phyloP scores from a whole-genome alignment of 108 stramenopile genomes.

The Fistulifera pelliculosa region DNA sequence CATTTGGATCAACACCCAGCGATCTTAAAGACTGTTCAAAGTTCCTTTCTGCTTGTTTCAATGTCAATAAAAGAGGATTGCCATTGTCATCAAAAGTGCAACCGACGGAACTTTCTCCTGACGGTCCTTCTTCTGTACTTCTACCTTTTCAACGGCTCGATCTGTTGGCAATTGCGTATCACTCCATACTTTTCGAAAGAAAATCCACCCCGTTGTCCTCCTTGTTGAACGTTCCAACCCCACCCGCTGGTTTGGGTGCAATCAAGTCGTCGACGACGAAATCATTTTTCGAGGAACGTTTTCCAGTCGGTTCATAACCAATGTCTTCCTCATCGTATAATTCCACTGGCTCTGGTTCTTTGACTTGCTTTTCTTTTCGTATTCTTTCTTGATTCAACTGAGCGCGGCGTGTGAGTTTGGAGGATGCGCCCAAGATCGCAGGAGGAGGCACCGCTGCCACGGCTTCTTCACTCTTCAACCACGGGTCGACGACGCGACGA shows the following conservation, averaged over 20 bases:
- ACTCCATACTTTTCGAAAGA: background rate
- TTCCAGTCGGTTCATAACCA: constrained; percentile 25
- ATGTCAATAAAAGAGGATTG: constrained; percentile 48
- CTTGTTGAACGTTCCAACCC: constrained; percentile 23
- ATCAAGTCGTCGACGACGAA: constrained; percentile 26
- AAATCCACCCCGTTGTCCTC: background rate
- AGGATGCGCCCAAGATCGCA: no score
- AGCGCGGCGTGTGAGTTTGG: no score
- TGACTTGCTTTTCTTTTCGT: background rate
- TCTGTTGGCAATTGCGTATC: no score
- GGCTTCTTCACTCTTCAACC: constrained; percentile 28
- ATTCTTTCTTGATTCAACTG: constrained; percentile 1
- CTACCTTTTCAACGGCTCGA: background rate
- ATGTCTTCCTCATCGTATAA: constrained; percentile 51
- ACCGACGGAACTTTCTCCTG: constrained; percentile 1
- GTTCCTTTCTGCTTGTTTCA: constrained; percentile 37
- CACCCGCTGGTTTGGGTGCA: constrained; percentile 50
- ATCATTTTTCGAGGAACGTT: constrained; percentile 5
- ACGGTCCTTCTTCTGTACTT: constrained; percentile 8
- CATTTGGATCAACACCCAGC: constrained; percentile 8
- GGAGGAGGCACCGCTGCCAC: no score
- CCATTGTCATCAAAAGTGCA: constrained; percentile 51
- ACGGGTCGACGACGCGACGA: constrained; percentile 39
- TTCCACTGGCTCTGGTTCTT: constrained; percentile 9
- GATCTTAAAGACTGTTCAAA: constrained; percentile 3